phyloP scores from a whole-genome alignment of 1,284 basidiomycete species.

The Malassezia globosa region DNA sequence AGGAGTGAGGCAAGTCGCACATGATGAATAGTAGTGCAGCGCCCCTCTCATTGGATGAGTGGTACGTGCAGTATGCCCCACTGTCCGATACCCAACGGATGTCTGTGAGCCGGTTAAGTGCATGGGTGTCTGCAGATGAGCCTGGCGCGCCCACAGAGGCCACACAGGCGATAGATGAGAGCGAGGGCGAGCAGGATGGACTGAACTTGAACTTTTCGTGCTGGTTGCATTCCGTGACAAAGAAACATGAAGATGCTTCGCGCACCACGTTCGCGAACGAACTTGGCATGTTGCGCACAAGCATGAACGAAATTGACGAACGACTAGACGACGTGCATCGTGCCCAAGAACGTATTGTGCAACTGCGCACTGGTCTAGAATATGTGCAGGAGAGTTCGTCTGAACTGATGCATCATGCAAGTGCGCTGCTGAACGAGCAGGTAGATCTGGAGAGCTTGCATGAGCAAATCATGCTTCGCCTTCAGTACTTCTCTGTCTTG shows the following conservation, averaged over 20 bases:
- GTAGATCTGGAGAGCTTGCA: constrained; percentile 27
- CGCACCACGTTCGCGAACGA: neutral
- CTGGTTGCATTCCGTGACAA: neutral
- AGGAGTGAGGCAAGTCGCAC: neutral
- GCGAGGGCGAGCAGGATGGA: neutral
- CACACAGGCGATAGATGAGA: neutral
- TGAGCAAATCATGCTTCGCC: constrained; percentile 25
- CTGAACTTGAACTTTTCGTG: neutral
- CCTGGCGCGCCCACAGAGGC: neutral
- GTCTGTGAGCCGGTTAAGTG: constrained; percentile 12
- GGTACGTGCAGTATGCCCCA: constrained; percentile 12
- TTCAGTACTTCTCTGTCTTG: constrained; percentile 38
- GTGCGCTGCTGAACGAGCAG: constrained; percentile 24
- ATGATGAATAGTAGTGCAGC: neutral
- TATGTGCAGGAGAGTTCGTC: constrained; percentile 35
- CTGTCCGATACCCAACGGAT: constrained; percentile 10
- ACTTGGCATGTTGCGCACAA: neutral
- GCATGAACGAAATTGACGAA: constrained; percentile 6
- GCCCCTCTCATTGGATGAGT: constrained; percentile 12
- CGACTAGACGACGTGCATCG: constrained; percentile 27
- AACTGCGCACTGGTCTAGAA: constrained; percentile 31
- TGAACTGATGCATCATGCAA: constrained; percentile 35
- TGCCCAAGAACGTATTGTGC: constrained; percentile 29
- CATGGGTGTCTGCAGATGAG: constrained; percentile 1
- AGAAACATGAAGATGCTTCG: neutral